Percentiles rank a stretch among this genome's conserved stretches.
These are phyloP conservation scores for Metroxylon sagu DNA, from an alignment of 176 grass and related monocot species.

Conservation along the genomic window DNA sequence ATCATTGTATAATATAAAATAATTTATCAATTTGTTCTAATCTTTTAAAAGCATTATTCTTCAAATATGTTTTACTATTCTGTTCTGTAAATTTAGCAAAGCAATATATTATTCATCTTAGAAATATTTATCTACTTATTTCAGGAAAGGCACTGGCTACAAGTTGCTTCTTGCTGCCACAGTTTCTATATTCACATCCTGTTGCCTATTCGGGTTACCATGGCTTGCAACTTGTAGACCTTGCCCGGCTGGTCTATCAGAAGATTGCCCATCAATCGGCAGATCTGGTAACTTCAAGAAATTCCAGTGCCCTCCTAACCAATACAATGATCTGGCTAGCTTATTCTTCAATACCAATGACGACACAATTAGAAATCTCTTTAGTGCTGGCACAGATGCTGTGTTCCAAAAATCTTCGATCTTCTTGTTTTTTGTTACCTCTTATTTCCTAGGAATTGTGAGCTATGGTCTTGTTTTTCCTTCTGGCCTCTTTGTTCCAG, in stretches of 20 bases:
- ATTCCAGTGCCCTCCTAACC: constrained; percentile 57
- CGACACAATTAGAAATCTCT: constrained; percentile 88
- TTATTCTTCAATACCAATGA: constrained; percentile 93
- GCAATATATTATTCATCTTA: background rate
- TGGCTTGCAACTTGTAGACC: constrained; percentile 78
- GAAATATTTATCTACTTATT: constrained; percentile 23
- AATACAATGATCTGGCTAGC: constrained; percentile 95
- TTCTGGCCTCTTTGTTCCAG: constrained; percentile 80
- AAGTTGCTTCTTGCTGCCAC: constrained; percentile 72
- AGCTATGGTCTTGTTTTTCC: constrained; percentile 87
- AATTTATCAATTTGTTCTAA: too few species aligned
- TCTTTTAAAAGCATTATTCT: too few species aligned
- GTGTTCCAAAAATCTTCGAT: constrained; percentile 72
- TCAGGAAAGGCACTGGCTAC: constrained; percentile 62
- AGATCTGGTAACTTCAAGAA: constrained; percentile 95
- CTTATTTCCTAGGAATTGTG: constrained; percentile 82
- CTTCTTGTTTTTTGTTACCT: constrained; percentile 60
- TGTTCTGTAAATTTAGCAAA: too few species aligned
- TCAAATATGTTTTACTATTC: too few species aligned
- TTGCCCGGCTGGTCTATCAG: constrained; percentile 48
- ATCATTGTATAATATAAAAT: too few species aligned
- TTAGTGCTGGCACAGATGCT: constrained; percentile 59
- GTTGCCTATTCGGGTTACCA: constrained; percentile 77
- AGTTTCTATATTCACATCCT: constrained; percentile 64
- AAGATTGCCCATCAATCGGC: constrained; percentile 88